A percentile compares a stretch with the other conserved stretches of the same genome.
These are phyloP conservation scores for Alternaria sp. DNA, from an alignment of 2,329 filamentous ascomycete species.

Conservation along the genomic window DNA sequence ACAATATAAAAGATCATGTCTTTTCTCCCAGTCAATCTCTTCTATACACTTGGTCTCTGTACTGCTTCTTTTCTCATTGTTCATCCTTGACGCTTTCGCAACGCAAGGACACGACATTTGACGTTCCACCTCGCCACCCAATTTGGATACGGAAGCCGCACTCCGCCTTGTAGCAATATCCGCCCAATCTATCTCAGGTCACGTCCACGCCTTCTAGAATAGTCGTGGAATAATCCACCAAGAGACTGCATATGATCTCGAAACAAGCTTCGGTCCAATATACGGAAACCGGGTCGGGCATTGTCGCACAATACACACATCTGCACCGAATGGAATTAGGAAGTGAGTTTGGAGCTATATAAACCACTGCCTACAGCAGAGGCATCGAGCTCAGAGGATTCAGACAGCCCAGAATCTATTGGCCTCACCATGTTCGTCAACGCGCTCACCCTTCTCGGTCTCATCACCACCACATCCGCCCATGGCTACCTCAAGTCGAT, in stretches of 20 bases:
- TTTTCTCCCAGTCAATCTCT: too few species aligned
- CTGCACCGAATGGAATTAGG: background rate
- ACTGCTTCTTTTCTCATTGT: background rate
- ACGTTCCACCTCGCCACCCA: background rate
- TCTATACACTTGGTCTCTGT: background rate
- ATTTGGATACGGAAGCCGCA: conserved; percentile 1
- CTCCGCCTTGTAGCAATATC: conserved; percentile 4
- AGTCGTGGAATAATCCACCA: conserved; percentile 4
- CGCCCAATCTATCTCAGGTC: background rate
- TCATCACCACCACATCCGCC: background rate
- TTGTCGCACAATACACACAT: background rate
- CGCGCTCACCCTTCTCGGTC: background rate
- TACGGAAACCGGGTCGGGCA: conserved; percentile 6
- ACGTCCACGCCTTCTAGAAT: background rate
- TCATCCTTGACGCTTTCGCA: background rate
- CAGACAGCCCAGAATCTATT: background rate
- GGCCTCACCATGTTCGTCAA: background rate
- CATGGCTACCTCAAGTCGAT: conserved; percentile 27
- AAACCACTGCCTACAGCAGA: background rate
- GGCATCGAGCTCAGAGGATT: background rate
- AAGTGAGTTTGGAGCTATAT: background rate
- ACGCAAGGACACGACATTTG: background rate
- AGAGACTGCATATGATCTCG: background rate
- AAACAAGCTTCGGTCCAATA: background rate
- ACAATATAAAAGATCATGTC: too few species aligned